Evolutionary conservation across 129 eudicot species (phyloP), one percentile per base, ranked within the genome.

Genomic region (Chrysanthemum makinoi): DNA sequence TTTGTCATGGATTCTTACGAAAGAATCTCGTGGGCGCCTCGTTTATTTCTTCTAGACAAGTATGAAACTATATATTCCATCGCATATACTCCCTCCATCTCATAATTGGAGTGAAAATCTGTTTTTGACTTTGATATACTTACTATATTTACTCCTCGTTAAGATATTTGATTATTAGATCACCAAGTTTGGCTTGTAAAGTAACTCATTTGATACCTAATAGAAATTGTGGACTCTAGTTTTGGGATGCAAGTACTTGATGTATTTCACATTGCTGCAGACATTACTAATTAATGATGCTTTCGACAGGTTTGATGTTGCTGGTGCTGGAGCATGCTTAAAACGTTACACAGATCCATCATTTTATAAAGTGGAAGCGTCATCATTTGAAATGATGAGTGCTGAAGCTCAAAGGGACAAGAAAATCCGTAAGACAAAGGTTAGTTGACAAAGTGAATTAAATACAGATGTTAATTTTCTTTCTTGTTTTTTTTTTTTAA

Each of bases 301-400:
- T 28, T 51, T 71, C 46, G 6, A 47, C 64, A 89, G 96, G 94
- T 89, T 86, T 73, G 96, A 89, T 79, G 85, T 89, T 78, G 96
- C 86, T 30, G 96, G 96, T 78, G 96, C 94, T 79, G 96, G 96
- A 15, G 90, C 94, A 66, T 89, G 94, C 79, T 79, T 89, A 70
- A 89, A 86, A 68, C 94, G 96, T 66, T 89, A 84, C 78, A 84
- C 94, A 0, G 96, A 89, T 78, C 96, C 96, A 33, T 87, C 96
- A 18, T 89, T 85, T 72, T 89, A 65, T 72, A 89, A 83, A 83
- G 81, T 83, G 65, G 96, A 89, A 68, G 57, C 79, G 26, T 39
- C 86, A 56, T 50, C 83, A 4, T 80, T 55, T 62, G 86, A 43
- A 59, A 80, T 80, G 78, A 82, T 75, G 67, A 74, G 59, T 28